These are phyloP conservation scores for Aspergillus costaricaensis DNA, from an alignment of 2,329 filamentous ascomycete genomes.

Conservation along the genomic window DNA sequence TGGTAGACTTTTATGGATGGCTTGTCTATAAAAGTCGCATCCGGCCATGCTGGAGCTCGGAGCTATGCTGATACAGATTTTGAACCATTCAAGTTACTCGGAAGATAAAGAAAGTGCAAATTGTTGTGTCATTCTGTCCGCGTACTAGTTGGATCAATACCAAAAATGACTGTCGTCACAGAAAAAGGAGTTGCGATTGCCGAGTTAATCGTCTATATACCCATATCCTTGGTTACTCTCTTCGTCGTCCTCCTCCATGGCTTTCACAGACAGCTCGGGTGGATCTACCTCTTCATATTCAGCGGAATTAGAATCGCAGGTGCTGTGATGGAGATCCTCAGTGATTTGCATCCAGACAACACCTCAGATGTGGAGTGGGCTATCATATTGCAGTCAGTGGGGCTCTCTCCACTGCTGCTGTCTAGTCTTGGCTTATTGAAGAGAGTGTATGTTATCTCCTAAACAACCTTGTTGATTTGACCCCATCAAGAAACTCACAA, in stretches of 20 bases:
- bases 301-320: neutral
- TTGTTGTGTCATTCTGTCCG: neutral
- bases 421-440: conserved; percentile 1
- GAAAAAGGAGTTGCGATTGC: conserved; percentile 2
- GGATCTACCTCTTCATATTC: conserved; percentile 9
- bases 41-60: neutral
- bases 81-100: too few species aligned
- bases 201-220: conserved; percentile 7
- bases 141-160: neutral
- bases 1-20: neutral
- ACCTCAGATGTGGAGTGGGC: neutral
- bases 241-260: conserved; percentile 2
- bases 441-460: neutral
- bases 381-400: neutral
- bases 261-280: conserved; percentile 6
- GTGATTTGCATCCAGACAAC: neutral
- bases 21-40: neutral
- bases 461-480: too few species aligned
- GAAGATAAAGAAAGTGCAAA: neutral
- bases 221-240: neutral
- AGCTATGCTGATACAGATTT: neutral
- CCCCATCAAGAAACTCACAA: neutral
- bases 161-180: neutral
- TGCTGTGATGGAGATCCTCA: conserved; percentile 3
- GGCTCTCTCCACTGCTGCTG: neutral